These are phyloP conservation scores for Suillus placidus DNA, from an alignment of 768 basidiomycete species.

Conservation along the genomic window DNA sequence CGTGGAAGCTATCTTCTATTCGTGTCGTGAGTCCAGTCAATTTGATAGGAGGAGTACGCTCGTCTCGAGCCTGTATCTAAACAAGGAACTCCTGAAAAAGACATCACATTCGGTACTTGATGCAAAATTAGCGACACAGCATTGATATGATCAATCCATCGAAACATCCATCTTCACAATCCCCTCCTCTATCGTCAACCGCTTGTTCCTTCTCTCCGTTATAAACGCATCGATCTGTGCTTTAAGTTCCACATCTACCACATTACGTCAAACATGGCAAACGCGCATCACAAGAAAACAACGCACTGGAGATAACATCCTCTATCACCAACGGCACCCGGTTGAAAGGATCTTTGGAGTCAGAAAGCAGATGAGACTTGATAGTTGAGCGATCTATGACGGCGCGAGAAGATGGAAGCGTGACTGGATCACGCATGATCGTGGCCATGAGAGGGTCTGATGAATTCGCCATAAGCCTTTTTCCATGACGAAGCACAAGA, in stretches of 20 bases:
- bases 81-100: background rate
- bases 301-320: conserved; percentile 75
- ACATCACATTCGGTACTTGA: background rate
- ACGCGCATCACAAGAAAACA: background rate
- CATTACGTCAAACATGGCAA: conserved; percentile 14
- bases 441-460: conserved; percentile 89
- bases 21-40: background rate
- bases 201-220: conserved; percentile 53
- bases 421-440: conserved; percentile 94
- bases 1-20: background rate
- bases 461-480: conserved; percentile 3
- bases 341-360: conserved; percentile 95
- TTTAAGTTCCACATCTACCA: conserved; percentile 68
- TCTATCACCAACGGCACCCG: conserved; percentile 78
- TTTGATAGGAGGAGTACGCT: background rate
- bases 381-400: conserved; percentile 90
- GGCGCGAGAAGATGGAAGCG: conserved; percentile 77
- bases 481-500: background rate
- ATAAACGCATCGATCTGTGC: conserved; percentile 74
- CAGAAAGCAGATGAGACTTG: conserved; percentile 91
- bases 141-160: conserved; percentile 21
- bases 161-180: conserved; percentile 36
- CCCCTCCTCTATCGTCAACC: conserved; percentile 24
- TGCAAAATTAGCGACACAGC: conserved; percentile 14
- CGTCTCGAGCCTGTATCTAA: background rate